Conservation (phyloP, 495 filamentous ascomycete species). For the Tuber indicum region DNA sequence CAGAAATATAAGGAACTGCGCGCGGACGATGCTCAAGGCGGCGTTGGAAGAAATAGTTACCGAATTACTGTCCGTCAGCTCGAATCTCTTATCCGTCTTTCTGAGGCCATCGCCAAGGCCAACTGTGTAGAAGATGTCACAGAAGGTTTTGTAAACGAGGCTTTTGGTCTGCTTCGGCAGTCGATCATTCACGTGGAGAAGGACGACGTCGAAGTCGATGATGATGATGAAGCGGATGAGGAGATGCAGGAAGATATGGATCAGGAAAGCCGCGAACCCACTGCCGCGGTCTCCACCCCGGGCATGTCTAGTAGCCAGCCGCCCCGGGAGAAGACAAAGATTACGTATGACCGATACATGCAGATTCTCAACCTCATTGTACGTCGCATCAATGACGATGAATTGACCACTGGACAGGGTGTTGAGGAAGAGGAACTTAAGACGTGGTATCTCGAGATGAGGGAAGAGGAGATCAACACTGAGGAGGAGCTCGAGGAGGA, state of each 20-base stretch:
- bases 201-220: slow-evolving; percentile 90
- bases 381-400: slow-evolving; percentile 70
- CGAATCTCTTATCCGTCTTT: slow-evolving; percentile 88
- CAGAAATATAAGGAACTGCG: slow-evolving; percentile 94
- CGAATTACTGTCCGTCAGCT: slow-evolving; percentile 94
- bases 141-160: slow-evolving; percentile 78
- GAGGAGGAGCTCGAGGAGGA: slow-evolving; percentile 76
- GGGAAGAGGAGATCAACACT: slow-evolving; percentile 70
- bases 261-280: slow-evolving; percentile 46
- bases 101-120: slow-evolving; percentile 92
- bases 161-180: slow-evolving; percentile 78
- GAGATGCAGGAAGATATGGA: slow-evolving; percentile 58
- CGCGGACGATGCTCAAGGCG: slow-evolving; percentile 88
- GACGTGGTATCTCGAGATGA: slow-evolving; percentile 91
- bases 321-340: slow-evolving; percentile 65
- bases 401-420: slow-evolving; percentile 66
- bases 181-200: slow-evolving; percentile 97
- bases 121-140: slow-evolving; percentile 92
- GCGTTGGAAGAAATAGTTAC: slow-evolving; percentile 86
- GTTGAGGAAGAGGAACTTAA: slow-evolving; percentile 80
- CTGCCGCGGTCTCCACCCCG: slow-evolving; percentile 41
- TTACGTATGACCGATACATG: slow-evolving; percentile 94
- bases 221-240: slow-evolving; percentile 65
- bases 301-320: slow-evolving; percentile 41
- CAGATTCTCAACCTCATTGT: slow-evolving; percentile 80